phyloP scores from a whole-genome alignment of 768 basidiomycete genomes.

The Pleurotus tuber-regium region DNA sequence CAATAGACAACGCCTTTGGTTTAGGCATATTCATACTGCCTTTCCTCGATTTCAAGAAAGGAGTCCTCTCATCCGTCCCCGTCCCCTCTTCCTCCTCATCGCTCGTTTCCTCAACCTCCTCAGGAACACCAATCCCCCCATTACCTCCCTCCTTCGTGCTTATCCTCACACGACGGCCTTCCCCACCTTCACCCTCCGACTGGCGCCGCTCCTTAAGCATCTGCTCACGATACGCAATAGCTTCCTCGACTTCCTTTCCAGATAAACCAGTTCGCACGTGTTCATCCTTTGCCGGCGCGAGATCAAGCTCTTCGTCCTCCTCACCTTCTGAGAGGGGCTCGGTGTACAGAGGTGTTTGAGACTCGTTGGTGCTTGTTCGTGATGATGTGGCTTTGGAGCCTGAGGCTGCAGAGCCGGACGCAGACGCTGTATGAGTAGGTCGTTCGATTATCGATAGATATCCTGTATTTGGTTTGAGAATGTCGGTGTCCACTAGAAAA shows the following conservation, averaged over 20 bases:
- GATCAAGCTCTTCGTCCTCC: constrained; percentile 73
- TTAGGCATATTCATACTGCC: constrained; percentile 20
- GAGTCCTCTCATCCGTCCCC: constrained; percentile 28
- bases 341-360: constrained; percentile 54
- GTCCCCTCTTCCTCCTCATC: constrained; percentile 24
- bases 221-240: constrained; percentile 82
- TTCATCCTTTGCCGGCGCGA: constrained; percentile 77
- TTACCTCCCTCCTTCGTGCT: constrained; percentile 28
- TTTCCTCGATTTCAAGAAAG: constrained; percentile 32
- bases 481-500: constrained; percentile 84
- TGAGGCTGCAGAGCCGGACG: no score
- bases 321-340: constrained; percentile 97
- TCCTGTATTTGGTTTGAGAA: constrained; percentile 87
- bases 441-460: constrained; percentile 73
- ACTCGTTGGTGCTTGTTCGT: constrained; percentile 42
- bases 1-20: constrained; percentile 57
- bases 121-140: constrained; percentile 18
- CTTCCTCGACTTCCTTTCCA: constrained; percentile 73
- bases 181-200: constrained; percentile 25
- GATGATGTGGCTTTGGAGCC: constrained; percentile 50
- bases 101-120: constrained; percentile 8
- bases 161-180: constrained; percentile 18
- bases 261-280: constrained; percentile 76
- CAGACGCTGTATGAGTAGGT: constrained; percentile 43
- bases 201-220: constrained; percentile 54